These are phyloP conservation scores for Talaromyces sp. DNA, from an alignment of 2,329 filamentous ascomycete genomes.

Conservation along the genomic window DNA sequence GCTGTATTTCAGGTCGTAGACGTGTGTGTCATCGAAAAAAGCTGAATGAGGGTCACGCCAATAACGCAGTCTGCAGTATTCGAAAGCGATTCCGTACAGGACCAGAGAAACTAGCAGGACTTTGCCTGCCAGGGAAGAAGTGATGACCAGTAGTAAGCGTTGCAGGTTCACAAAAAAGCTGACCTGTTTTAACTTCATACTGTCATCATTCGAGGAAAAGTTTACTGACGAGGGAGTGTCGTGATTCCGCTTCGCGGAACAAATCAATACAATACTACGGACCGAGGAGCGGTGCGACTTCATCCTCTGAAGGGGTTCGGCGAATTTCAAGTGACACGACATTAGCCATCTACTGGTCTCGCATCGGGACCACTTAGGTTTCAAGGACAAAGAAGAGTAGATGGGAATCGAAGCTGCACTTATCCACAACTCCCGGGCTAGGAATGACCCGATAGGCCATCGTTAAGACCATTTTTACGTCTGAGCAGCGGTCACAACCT, in stretches of 20 bases:
- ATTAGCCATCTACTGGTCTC: neutral
- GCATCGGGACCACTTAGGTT: neutral
- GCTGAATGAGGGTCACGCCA: conserved; percentile 30
- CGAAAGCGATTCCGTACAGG: conserved; percentile 22
- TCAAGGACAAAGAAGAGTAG: neutral
- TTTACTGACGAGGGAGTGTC: neutral
- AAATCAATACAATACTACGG: neutral
- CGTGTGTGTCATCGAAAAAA: conserved; percentile 25
- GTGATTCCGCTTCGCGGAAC: neutral
- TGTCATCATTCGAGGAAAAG: neutral
- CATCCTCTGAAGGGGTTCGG: neutral
- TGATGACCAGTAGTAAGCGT: neutral
- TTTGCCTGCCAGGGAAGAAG: conserved; percentile 3
- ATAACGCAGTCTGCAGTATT: conserved; percentile 22
- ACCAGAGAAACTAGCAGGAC: conserved; percentile 12
- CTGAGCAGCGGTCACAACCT: too few relatives aligned
- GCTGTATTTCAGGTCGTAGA: conserved; percentile 28
- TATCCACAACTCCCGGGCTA: neutral
- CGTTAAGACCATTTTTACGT: too few relatives aligned
- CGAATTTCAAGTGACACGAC: neutral
- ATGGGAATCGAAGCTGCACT: neutral
- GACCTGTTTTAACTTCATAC: neutral
- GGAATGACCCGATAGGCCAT: too few relatives aligned
- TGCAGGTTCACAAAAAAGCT: neutral
- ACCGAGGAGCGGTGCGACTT: neutral